A percentile compares a stretch with the other conserved stretches of the same genome.
Evolutionary conservation across 805 yeast genomes (phyloP).

Genomic region (Saccharomycopsis microspora): DNA sequence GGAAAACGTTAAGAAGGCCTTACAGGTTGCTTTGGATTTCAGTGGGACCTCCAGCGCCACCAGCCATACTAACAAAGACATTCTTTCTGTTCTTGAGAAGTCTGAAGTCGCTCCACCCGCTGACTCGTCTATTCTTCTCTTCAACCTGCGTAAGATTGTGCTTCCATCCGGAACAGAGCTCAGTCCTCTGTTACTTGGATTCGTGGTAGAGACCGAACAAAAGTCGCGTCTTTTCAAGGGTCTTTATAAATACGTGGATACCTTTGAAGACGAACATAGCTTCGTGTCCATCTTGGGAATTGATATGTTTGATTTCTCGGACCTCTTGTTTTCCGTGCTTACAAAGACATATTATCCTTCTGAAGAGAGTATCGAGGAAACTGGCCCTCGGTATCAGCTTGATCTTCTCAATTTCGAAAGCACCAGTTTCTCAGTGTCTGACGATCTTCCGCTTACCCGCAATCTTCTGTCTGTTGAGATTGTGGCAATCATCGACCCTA

Average conservation of each 20-base stretch:
- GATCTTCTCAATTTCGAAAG: slow-evolving; percentile 1
- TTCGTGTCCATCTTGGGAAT: slow-evolving; percentile 11
- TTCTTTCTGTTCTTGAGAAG: slow-evolving; percentile 12
- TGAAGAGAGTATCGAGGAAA: slow-evolving; percentile 1
- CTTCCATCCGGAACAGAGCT: slow-evolving; percentile 21
- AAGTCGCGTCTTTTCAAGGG: slow-evolving; percentile 30
- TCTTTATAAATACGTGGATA: slow-evolving; percentile 18
- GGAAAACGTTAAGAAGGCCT: background rate
- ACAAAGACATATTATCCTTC: slow-evolving; percentile 30
- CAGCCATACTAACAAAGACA: slow-evolving; percentile 14
- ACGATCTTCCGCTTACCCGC: slow-evolving; percentile 1
- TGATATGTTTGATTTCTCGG: slow-evolving; percentile 32
- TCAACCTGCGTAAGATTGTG: slow-evolving; percentile 44
- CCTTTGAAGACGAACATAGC: slow-evolving; percentile 17
- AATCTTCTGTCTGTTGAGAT: slow-evolving; percentile 34
- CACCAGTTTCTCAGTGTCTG: background rate
- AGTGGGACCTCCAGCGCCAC: background rate
- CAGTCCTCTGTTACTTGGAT: slow-evolving; percentile 20
- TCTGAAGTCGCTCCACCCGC: background rate
- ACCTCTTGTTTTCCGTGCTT: slow-evolving; percentile 31
- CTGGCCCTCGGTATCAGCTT: slow-evolving; percentile 12
- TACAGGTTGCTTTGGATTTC: background rate
- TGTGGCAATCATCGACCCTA: slow-evolving; percentile 58
- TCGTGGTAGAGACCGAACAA: slow-evolving; percentile 36
- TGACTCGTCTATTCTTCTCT: slow-evolving; percentile 21